These are phyloP conservation scores for Xylariaceae sp. DNA, from an alignment of 2,329 filamentous ascomycete species.

Conservation along the genomic window DNA sequence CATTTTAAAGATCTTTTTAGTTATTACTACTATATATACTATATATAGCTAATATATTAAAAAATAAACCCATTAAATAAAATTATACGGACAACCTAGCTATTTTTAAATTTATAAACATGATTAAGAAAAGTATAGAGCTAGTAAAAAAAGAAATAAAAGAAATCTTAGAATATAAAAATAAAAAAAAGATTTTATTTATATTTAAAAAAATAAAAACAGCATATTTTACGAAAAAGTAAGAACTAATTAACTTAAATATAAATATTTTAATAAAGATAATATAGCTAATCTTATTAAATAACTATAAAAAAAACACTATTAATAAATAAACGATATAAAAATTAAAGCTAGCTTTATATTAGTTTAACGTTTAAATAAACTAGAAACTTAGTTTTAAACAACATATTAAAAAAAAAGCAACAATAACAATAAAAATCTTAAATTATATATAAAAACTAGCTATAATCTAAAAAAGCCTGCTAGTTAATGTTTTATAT, in stretches of 20 bases:
- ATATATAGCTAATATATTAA: background rate
- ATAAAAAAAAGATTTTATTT: background rate
- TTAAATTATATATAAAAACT: no score
- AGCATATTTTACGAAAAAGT: background rate
- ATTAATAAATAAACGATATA: no score
- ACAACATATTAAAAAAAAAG: background rate
- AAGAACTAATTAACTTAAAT: background rate
- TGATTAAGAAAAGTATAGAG: background rate
- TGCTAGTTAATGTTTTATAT: no score
- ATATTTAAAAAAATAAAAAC: background rate
- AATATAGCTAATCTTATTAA: background rate
- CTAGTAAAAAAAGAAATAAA: background rate
- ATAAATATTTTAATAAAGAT: background rate
- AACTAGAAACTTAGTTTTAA: background rate
- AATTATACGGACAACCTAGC: background rate
- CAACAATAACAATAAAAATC: no score
- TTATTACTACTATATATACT: background rate
- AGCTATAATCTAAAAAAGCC: no score
- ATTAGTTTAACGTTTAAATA: background rate
- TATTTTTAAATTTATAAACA: background rate
- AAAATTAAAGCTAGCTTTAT: background rate
- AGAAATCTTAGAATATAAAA: background rate
- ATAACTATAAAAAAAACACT: background rate
- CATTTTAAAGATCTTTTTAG: background rate
- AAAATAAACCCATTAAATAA: background rate